Conservation (phyloP, 2,329 filamentous ascomycete genomes). For the Grosmannia penicillata region DNA sequence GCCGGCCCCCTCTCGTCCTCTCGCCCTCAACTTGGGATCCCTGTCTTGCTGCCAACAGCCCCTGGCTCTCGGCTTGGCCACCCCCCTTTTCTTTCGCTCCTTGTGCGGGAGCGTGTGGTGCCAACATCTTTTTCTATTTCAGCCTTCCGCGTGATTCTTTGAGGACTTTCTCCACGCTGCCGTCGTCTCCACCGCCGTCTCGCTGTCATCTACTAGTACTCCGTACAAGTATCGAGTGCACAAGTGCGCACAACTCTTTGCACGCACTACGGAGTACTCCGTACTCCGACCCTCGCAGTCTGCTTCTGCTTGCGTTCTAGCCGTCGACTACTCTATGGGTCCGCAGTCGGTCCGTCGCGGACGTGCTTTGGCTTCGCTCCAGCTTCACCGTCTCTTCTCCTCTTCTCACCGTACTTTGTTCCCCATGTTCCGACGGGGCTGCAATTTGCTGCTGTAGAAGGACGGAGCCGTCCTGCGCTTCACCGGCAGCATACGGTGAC, state of each 20-base stretch:
- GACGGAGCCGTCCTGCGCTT: background rate
- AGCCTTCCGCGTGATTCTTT: background rate
- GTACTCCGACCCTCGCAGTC: no score
- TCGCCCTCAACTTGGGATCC: background rate
- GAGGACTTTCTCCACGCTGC: no score
- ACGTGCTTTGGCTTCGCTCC: background rate
- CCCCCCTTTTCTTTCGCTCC: background rate
- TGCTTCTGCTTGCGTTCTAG: conserved; percentile 1
- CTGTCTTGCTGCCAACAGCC: no score
- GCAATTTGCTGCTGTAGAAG: background rate
- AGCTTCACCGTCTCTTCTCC: background rate
- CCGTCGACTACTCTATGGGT: background rate
- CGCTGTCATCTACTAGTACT: no score
- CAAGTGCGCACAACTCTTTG: no score
- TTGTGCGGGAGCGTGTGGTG: background rate
- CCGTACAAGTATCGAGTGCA: no score
- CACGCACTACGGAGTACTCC: no score
- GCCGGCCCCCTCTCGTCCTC: background rate
- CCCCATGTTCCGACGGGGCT: background rate
- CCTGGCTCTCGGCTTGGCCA: background rate
- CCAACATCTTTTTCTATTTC: background rate
- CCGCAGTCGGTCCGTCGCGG: background rate
- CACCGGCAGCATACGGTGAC: no score
- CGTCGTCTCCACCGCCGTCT: no score
- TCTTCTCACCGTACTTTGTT: conserved; percentile 1